These are phyloP conservation scores for Globisporangium heterothallicum DNA, from an alignment of 352 stramenopile species.

Conservation along the genomic window DNA sequence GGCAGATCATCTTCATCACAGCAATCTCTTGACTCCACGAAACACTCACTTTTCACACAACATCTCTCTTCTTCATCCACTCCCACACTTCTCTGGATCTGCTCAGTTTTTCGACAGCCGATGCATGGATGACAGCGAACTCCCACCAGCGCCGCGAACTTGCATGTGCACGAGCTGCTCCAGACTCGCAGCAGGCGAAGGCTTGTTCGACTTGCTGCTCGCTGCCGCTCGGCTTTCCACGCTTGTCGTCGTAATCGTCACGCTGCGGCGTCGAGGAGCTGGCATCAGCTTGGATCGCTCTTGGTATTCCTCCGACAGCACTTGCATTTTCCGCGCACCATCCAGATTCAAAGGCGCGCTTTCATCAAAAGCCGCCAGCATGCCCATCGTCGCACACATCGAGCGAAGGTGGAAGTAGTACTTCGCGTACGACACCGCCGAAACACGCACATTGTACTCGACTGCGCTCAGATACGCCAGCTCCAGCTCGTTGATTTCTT, in stretches of 20 bases:
- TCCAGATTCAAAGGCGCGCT: slow-evolving; percentile 77
- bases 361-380: slow-evolving; percentile 68
- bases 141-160: slow-evolving; percentile 55
- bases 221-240: slow-evolving; percentile 21
- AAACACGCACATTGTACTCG: slow-evolving; percentile 87
- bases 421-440: slow-evolving; percentile 84
- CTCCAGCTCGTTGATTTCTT: slow-evolving; percentile 95
- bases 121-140: slow-evolving; percentile 40
- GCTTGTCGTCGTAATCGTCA: slow-evolving; percentile 68
- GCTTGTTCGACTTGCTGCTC: slow-evolving; percentile 23
- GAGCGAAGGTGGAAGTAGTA: slow-evolving; percentile 97
- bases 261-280: slow-evolving; percentile 58
- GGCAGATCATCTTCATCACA: neutral
- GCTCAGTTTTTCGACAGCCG: slow-evolving; percentile 28
- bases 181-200: slow-evolving; percentile 62
- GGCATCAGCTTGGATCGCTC: slow-evolving; percentile 77
- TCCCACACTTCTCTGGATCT: neutral
- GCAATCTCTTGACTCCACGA: neutral
- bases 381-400: slow-evolving; percentile 90
- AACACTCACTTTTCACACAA: slow-evolving; percentile 11
- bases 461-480: slow-evolving; percentile 88
- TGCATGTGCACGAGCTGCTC: slow-evolving; percentile 86
- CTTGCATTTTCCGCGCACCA: slow-evolving; percentile 81
- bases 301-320: slow-evolving; percentile 84
- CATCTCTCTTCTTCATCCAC: slow-evolving; percentile 18